Evolutionary conservation across 371 early-diverging fungal species (phyloP), one percentile per base, ranked within the genome.

Genomic region (Mucor irregularis): DNA sequence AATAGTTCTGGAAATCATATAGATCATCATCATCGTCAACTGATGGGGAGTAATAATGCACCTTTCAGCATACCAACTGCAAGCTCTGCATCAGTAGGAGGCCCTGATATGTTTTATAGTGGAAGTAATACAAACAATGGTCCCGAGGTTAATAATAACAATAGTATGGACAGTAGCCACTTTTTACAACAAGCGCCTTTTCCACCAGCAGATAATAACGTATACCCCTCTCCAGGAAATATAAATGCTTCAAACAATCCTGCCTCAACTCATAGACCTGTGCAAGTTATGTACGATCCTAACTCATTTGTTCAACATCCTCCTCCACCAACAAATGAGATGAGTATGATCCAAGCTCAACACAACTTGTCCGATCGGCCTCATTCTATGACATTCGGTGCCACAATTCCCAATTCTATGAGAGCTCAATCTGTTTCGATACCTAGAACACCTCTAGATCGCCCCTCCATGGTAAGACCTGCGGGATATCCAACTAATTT

Each of bases 351-450:
- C 38, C 50, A 0, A 30, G 45, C 13, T 58, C 58, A 17, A 30
- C 43, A 11, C 29, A 35, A 7, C 45, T 45, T 17, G 17, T 17
- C 7, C 29, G 53, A 54, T n/a, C 21, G 61, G 6, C 61, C 61
- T 24, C 61, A 61, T 24, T 61, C 61, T 6, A 53, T 61, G 35
- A 54, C 61, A 35, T 61, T 54, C 43, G 53, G 53, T 25, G 60
- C 60, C 3, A 5, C 52, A 13, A 21, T 55, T 34, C 55, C 47
- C 11, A 30, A 21, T 21, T 25, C 39, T 1, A 40, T 48, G 10
- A 30, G 48, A 31, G 28, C 31, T 14, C 39, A 39, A 21, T 28
- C 52, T 42, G 22, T 22, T 4, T 52, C 52, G 30, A 42, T 52
- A 14, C 28, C 54, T 6, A 31, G 54, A 19, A 34, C 25, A 14